These are phyloP conservation scores for Ophiocytium majus DNA, from an alignment of 352 stramenopile genomes.

Conservation along the genomic window DNA sequence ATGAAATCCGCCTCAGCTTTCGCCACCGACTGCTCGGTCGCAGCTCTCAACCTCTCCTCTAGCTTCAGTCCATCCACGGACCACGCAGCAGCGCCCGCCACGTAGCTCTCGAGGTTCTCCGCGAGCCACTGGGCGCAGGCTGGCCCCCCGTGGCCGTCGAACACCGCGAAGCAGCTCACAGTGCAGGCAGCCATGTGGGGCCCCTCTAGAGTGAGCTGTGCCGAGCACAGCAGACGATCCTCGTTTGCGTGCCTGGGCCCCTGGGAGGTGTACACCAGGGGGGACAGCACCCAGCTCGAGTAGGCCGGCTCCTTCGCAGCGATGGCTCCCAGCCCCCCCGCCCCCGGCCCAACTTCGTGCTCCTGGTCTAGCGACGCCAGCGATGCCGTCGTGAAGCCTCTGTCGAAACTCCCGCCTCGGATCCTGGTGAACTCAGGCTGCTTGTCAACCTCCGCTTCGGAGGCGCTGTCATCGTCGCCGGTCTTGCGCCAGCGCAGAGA, in stretches of 20 bases:
- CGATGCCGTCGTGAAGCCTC: too few relatives aligned
- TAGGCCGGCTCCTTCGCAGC: too few relatives aligned
- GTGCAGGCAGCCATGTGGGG: conserved; percentile 22
- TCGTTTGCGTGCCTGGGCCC: not conserved
- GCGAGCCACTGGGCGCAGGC: conserved; percentile 33
- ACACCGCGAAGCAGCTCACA: conserved; percentile 39
- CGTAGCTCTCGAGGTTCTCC: not conserved
- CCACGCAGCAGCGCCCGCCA: not conserved
- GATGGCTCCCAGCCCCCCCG: too few relatives aligned
- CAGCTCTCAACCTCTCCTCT: too few relatives aligned
- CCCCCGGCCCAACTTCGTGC: too few relatives aligned
- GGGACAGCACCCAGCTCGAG: not conserved
- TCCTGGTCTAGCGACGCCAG: too few relatives aligned
- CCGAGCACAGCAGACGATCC: not conserved
- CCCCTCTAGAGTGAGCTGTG: too few relatives aligned
- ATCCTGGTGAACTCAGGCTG: too few relatives aligned
- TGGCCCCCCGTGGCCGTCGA: conserved; percentile 43
- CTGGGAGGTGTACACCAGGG: not conserved
- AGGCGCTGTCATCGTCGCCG: too few relatives aligned
- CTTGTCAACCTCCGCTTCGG: too few relatives aligned
- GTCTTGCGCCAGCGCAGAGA: too few relatives aligned
- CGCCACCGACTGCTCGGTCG: not conserved
- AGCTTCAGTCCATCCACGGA: not conserved
- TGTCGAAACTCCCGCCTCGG: too few relatives aligned
- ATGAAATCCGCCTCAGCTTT: not conserved